Percentiles rank a stretch among this genome's conserved stretches.
Conservation (phyloP, 371 early-diverging fungal genomes). For the Fennellomyces sp. region DNA sequence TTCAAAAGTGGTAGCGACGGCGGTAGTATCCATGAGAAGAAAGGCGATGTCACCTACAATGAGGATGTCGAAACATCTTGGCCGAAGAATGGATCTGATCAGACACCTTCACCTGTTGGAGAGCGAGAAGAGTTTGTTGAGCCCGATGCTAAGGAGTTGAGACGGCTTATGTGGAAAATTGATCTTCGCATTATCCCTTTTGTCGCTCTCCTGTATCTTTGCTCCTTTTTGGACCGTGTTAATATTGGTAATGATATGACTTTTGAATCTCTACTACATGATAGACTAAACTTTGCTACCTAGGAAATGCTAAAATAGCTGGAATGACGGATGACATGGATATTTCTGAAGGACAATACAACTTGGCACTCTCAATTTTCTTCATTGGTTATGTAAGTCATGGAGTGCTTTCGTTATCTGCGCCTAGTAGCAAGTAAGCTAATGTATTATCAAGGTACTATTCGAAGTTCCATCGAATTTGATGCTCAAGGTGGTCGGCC, state of each 20-base stretch:
- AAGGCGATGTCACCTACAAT: too few relatives aligned
- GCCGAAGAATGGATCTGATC: too few relatives aligned
- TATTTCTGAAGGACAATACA: conserved; percentile 49
- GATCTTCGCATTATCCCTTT: conserved; percentile 18
- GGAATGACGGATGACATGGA: conserved; percentile 43
- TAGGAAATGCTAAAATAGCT: conserved; percentile 59
- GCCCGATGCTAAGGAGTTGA: too few relatives aligned
- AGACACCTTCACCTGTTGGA: too few relatives aligned
- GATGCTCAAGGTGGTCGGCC: conserved; percentile 61
- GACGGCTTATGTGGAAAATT: conserved; percentile 4
- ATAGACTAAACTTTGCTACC: too few relatives aligned
- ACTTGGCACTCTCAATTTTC: conserved; percentile 62
- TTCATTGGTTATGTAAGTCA: conserved; percentile 60
- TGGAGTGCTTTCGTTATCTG: too few relatives aligned
- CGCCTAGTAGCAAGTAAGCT: too few relatives aligned
- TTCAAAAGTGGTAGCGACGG: too few relatives aligned
- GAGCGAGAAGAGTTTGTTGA: too few relatives aligned
- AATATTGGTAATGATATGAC: conserved; percentile 38
- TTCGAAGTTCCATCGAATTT: conserved; percentile 77
- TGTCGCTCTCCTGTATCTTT: conserved; percentile 50
- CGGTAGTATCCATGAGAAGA: too few relatives aligned
- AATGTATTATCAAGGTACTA: conserved; percentile 64
- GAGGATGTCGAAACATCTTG: too few relatives aligned
- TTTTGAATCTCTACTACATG: background rate
- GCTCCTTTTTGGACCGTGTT: conserved; percentile 54